Evolutionary conservation across 1,284 basidiomycete genomes (phyloP).

Genomic region (Termitomyces sp.): DNA sequence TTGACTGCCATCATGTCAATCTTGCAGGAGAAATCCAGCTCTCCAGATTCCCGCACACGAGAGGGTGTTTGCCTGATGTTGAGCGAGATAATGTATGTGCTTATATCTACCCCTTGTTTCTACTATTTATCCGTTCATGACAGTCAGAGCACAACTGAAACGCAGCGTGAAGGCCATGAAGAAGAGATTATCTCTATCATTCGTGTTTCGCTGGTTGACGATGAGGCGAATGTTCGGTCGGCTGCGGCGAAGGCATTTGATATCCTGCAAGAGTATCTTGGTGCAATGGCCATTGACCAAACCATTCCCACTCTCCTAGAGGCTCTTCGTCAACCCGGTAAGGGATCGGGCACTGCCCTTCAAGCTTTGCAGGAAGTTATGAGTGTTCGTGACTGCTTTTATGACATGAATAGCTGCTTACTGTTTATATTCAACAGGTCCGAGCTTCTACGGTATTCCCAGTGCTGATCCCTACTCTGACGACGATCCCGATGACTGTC

Average conservation of each 20-base stretch:
- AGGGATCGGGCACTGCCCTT: conserved; percentile 91
- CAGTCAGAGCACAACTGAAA: conserved; percentile 81
- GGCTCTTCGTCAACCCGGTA: conserved; percentile 87
- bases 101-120: conserved; percentile 6
- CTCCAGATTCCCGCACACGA: conserved; percentile 70
- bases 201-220: conserved; percentile 83
- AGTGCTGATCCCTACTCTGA: conserved; percentile 92
- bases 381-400: conserved; percentile 47
- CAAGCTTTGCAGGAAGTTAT: conserved; percentile 93
- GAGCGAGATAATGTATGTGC: conserved; percentile 78
- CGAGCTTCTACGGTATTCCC: conserved; percentile 95
- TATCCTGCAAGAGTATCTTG: conserved; percentile 85
- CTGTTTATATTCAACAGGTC: conserved; percentile 46
- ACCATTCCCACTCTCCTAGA: conserved; percentile 94
- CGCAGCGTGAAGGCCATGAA: conserved; percentile 87
- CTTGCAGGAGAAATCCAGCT: conserved; percentile 66
- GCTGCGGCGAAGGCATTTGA: conserved; percentile 96
- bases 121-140: not conserved
- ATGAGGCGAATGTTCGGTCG: conserved; percentile 80
- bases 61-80: conserved; percentile 89
- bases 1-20: conserved; percentile 82
- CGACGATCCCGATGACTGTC: conserved; percentile 84
- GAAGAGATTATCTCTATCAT: conserved; percentile 86
- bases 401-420: not conserved
- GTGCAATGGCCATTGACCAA: conserved; percentile 90